Base-by-base conservation (phyloP, 1,284 basidiomycete genomes). In the Albatrellus sp. region DNA sequence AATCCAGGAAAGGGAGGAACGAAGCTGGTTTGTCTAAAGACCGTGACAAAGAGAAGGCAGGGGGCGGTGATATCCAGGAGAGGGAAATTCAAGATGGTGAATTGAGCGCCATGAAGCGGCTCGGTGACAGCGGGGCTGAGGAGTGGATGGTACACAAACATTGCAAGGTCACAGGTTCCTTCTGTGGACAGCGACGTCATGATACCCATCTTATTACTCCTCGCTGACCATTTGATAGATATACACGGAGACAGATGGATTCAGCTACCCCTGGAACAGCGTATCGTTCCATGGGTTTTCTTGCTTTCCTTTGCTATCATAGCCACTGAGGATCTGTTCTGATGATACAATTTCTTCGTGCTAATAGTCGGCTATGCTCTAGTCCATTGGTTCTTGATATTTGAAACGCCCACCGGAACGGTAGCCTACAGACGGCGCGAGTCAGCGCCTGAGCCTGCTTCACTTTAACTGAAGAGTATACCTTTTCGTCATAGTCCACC, bases 401-500 rank as follows among this genome's bases (percentile, higher is more conserved):
- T 67, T 28, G 75, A 78, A 12, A 88, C 64, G 16, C 78, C 69
- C 24, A 87, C 82, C 7, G 83, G 79, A 12, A 72, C 57, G 24
- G 67, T 63, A 16, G 72, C 67, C 85, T 88, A 52, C n/a, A 40
- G 42, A 7, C 7, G 7, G 24, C 24, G 24, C 24, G 24, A 4
- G 24, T 24, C 24, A 24, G 24, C 24, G 7, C 24, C 24, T 24
- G 24, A 24, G 24, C 7, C 24, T 24, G 40, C 12, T 16, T 16
- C 28, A 20, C n/a, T n/a, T 34, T 24, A 24, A 28, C 14, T 29
- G 8, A 28, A 20, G 35, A 49, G n/a, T 60, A 42, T 42, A 80
- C 85, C 70, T 86, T 84, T 57, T 88, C 85, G 53, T 89, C 86
- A 51, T 89, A 89, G 52, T 88, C 85, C 10, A 68, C 70, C 86